phyloP scores from a whole-genome alignment of 129 eudicot species.

The Centaurea solstitialis region DNA sequence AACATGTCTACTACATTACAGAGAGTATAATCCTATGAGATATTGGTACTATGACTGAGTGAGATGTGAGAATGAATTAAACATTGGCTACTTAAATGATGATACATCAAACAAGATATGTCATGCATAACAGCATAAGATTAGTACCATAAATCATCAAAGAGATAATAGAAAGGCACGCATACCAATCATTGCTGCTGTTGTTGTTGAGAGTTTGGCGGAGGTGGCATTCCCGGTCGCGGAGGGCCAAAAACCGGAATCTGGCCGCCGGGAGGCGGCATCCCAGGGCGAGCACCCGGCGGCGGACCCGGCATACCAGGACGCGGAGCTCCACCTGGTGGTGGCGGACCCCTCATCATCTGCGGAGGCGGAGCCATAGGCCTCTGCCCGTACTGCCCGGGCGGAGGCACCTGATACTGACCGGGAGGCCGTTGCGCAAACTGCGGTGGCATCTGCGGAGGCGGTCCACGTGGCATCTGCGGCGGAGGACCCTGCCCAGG shows the following conservation, averaged over 20 bases:
- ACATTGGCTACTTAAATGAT: background rate
- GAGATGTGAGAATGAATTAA: background rate
- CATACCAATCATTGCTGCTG: conserved; percentile 53
- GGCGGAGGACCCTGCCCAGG: conserved; percentile 57
- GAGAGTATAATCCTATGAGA: background rate
- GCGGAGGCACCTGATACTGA: conserved; percentile 53
- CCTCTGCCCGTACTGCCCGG: conserved; percentile 79
- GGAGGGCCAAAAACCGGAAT: conserved; percentile 72
- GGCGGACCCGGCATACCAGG: conserved; percentile 54
- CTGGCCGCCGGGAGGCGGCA: conserved; percentile 76
- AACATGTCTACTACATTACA: background rate
- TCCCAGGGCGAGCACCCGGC: conserved; percentile 68
- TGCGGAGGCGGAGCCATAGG: conserved; percentile 64
- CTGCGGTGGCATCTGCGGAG: conserved; percentile 71
- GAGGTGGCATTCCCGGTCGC: conserved; percentile 91
- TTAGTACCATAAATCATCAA: too few species aligned
- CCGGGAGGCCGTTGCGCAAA: conserved; percentile 59
- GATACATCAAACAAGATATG: background rate
- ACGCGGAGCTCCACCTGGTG: conserved; percentile 56
- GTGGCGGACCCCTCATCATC: conserved; percentile 85
- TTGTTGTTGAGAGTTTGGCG: conserved; percentile 64
- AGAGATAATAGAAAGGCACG: background rate
- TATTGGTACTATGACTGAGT: background rate
- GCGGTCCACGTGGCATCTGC: conserved; percentile 56
- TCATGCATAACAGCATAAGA: too few species aligned